Conservation (phyloP, 1,139 yeast genomes). For the Candida pseudoviswanathii region DNA sequence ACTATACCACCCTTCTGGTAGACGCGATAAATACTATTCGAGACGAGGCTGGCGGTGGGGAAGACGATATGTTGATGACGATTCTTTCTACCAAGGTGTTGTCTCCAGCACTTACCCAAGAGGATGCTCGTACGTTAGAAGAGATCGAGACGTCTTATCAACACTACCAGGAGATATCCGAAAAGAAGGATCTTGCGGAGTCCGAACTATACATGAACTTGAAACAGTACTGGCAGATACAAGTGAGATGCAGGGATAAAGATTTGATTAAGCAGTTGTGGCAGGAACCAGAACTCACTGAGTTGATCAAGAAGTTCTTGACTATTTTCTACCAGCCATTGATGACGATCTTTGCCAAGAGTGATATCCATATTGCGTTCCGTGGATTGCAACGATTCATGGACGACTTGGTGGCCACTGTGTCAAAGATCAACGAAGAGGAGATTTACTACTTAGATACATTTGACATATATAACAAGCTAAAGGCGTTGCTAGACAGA, state of each 20-base stretch:
- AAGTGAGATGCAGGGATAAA: slow-evolving; percentile 73
- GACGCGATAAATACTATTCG: slow-evolving; percentile 24
- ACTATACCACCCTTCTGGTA: slow-evolving; percentile 22
- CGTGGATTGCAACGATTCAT: slow-evolving; percentile 72
- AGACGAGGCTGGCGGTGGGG: slow-evolving; percentile 23
- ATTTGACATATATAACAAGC: slow-evolving; percentile 60
- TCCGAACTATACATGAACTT: slow-evolving; percentile 45
- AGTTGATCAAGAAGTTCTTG: slow-evolving; percentile 68
- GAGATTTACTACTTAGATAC: slow-evolving; percentile 48
- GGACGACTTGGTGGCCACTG: slow-evolving; percentile 63
- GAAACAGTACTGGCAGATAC: slow-evolving; percentile 64
- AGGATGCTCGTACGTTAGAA: slow-evolving; percentile 4
- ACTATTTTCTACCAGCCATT: slow-evolving; percentile 84
- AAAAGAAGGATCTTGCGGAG: slow-evolving; percentile 17
- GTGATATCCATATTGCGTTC: slow-evolving; percentile 76
- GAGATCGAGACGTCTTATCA: slow-evolving; percentile 22
- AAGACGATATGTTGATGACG: slow-evolving; percentile 27
- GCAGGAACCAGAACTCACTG: slow-evolving; percentile 80
- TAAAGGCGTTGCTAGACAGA: slow-evolving; percentile 63
- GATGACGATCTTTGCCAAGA: slow-evolving; percentile 71
- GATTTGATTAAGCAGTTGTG: slow-evolving; percentile 73
- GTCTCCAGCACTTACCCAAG: slow-evolving; percentile 16
- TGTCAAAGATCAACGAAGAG: slow-evolving; percentile 50
- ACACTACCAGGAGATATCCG: slow-evolving; percentile 22
- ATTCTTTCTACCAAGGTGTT: slow-evolving; percentile 25